phyloP scores from a whole-genome alignment of 106 monocot genomes.

The Dioscorea zingiberensis region DNA sequence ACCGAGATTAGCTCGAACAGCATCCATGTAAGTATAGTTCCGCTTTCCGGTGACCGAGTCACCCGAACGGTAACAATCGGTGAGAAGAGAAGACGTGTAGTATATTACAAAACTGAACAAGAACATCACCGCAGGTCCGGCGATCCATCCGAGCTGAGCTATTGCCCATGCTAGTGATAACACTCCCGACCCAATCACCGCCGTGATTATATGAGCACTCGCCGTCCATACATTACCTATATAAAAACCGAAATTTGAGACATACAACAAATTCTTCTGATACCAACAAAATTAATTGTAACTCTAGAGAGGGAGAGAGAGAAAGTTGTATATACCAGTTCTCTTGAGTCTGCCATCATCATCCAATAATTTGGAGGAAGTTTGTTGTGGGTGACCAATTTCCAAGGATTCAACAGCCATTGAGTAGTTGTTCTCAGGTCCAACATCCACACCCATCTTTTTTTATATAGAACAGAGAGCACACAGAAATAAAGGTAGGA shows the following conservation, averaged over 20 bases:
- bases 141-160: constrained; percentile 63
- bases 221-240: constrained; percentile 51
- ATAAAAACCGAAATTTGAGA: background rate
- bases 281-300: background rate
- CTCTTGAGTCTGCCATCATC: constrained; percentile 46
- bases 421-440: background rate
- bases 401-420: constrained; percentile 19
- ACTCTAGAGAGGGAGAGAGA: background rate
- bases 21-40: constrained; percentile 77
- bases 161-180: constrained; percentile 66
- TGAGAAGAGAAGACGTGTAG: constrained; percentile 60
- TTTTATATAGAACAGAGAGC: no score
- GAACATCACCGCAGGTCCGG: constrained; percentile 50
- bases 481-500: no score
- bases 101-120: constrained; percentile 49
- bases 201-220: constrained; percentile 65
- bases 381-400: constrained; percentile 8
- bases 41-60: constrained; percentile 57
- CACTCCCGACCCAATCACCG: constrained; percentile 66
- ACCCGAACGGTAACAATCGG: constrained; percentile 67
- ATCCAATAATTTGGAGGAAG: constrained; percentile 22
- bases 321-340: constrained; percentile 21
- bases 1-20: constrained; percentile 58
- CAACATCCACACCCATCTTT: no score
- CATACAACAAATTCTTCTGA: no score